These are phyloP conservation scores for Tricholoma sp. DNA, from an alignment of 768 basidiomycete species.

Conservation along the genomic window DNA sequence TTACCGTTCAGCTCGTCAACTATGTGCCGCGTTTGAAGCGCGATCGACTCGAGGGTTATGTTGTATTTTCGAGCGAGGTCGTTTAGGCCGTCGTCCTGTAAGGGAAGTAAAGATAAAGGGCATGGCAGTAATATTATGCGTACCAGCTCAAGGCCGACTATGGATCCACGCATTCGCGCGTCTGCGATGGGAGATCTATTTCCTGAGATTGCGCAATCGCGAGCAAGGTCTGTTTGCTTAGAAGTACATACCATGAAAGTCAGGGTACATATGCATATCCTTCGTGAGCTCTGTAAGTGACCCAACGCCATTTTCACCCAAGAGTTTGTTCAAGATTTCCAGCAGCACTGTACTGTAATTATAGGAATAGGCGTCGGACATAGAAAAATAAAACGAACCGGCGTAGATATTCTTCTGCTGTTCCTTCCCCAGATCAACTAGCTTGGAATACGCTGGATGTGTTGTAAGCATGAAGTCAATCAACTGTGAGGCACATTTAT, in stretches of 20 bases:
- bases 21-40: constrained; percentile 92
- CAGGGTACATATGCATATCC: constrained; percentile 92
- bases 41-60: constrained; percentile 87
- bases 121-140: constrained; percentile 9
- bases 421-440: constrained; percentile 58
- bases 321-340: constrained; percentile 64
- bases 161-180: constrained; percentile 89
- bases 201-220: constrained; percentile 39
- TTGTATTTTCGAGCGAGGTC: constrained; percentile 92
- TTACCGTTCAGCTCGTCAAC: constrained; percentile 81
- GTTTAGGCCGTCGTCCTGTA: constrained; percentile 59
- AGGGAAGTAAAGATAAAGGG: neutral
- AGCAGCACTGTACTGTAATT: constrained; percentile 51
- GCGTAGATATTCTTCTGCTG: constrained; percentile 54
- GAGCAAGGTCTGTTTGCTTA: neutral
- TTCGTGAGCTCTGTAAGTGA: constrained; percentile 82
- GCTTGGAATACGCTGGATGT: constrained; percentile 76
- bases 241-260: constrained; percentile 68
- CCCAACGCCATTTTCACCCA: constrained; percentile 45
- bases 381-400: constrained; percentile 29
- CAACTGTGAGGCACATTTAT: constrained; percentile 39
- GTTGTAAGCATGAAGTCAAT: constrained; percentile 95
- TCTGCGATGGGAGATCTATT: constrained; percentile 97
- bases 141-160: constrained; percentile 80
- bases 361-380: neutral